Evolutionary conservation across 2,329 filamentous ascomycete genomes (phyloP), one percentile per base, ranked within the genome.

Genomic region (Aspergillus persii): DNA sequence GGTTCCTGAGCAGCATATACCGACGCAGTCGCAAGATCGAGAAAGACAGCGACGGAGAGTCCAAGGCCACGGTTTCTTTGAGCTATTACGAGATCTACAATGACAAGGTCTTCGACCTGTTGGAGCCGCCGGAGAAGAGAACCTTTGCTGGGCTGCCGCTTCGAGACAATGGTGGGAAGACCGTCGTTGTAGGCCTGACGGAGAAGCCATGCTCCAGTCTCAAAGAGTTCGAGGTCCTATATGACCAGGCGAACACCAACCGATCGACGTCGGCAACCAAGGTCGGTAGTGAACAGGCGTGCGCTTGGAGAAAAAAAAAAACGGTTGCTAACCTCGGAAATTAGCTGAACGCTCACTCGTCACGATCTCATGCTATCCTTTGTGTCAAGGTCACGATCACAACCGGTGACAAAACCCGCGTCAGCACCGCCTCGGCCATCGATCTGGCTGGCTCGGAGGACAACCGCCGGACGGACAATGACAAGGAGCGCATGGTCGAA

Each of bases 81-180:
- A 93, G 91, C 30, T 97, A 97, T 78, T 96, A 96, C 78, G 93
- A 97, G 74, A 96, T 97, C 66, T 97, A 97, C 78, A 96, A 96
- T 74, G 93, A 97, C 79, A 94, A 94, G 73, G 92, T 96, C 23
- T 96, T 89, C 70, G 93, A 97, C 73, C 80, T 97, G 33, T 91
- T 97, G 66, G 91, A 96, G 73, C 82, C 92, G 0, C 89, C 88
- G 0, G 93, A 97, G 74, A 96, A 92, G 79, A 89, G 95, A 53
- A 92, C 90, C 0, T 81, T 90, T 1, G 84, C 90, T 0, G 93
- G 93, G 0, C 79, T 96, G 29, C 91, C 91, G 2, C 84, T 96
- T 27, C 85, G 92, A 29, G 92, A 96, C 70, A 93, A 92, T 69
- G 88, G 90, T 66, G 91, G 91, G 63, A 95, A 90, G 79, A 96